A percentile compares a stretch with the other conserved stretches of the same genome.
Conservation (phyloP, 805 yeast genomes). For the Pichia membranifaciens region DNA sequence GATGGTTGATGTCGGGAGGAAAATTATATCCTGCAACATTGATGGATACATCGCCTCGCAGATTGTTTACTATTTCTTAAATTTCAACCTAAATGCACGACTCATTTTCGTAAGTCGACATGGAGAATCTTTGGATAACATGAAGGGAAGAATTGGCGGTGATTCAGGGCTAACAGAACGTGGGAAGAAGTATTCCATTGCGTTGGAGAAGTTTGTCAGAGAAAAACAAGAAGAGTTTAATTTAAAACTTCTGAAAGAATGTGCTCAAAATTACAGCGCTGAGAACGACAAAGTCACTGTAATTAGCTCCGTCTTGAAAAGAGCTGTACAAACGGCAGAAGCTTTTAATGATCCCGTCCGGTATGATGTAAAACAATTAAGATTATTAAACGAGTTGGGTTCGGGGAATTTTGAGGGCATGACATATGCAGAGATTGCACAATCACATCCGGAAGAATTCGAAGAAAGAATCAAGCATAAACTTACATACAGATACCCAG, state of each 20-base stretch:
- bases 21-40: conserved; percentile 86
- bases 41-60: conserved; percentile 87
- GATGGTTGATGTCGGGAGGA: conserved; percentile 94
- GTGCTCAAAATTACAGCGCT: conserved; percentile 35
- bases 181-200: conserved; percentile 68
- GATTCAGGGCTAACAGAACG: conserved; percentile 75
- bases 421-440: conserved; percentile 84
- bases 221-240: conserved; percentile 67
- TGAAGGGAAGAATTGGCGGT: conserved; percentile 85
- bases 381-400: conserved; percentile 89
- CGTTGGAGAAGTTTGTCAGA: conserved; percentile 69
- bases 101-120: conserved; percentile 95
- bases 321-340: conserved; percentile 75
- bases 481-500: conserved; percentile 86
- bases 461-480: conserved; percentile 70
- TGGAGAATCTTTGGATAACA: conserved; percentile 87
- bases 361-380: conserved; percentile 78
- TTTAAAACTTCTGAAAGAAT: conserved; percentile 44
- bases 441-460: conserved; percentile 69
- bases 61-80: conserved; percentile 81
- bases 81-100: conserved; percentile 81
- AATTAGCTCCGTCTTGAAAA: conserved; percentile 83
- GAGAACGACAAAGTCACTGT: conserved; percentile 33
- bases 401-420: conserved; percentile 91
- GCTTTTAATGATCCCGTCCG: conserved; percentile 54